phyloP scores from a whole-genome alignment of 2,329 filamentous ascomycete genomes.

The Blastomyces percursus region DNA sequence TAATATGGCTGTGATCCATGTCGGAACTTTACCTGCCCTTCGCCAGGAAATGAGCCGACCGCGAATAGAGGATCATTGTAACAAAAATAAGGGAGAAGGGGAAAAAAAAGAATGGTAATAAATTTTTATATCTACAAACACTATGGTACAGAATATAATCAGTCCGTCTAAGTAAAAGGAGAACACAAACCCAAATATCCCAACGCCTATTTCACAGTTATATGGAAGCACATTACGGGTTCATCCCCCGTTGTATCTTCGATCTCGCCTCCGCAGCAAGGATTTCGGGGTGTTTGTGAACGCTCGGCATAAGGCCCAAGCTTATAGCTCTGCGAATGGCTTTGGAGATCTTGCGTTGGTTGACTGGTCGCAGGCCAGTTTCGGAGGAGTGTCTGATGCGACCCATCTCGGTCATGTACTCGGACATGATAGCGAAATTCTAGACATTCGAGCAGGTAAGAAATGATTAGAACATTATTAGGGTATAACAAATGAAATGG shows the following conservation, averaged over 20 bases:
- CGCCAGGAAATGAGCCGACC: neutral
- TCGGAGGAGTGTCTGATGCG: slow-evolving; percentile 66
- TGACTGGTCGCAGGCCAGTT: slow-evolving; percentile 74
- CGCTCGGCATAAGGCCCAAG: slow-evolving; percentile 81
- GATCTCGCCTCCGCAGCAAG: slow-evolving; percentile 29
- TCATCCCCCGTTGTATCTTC: slow-evolving; percentile 4
- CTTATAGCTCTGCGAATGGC: slow-evolving; percentile 82
- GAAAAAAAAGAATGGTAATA: neutral
- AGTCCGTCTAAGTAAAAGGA: neutral
- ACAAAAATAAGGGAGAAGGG: neutral
- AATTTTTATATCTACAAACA: slow-evolving; percentile 4
- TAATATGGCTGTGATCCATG: neutral
- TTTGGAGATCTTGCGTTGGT: slow-evolving; percentile 88
- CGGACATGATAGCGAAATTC: slow-evolving; percentile 88
- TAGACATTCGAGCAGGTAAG: slow-evolving; percentile 28
- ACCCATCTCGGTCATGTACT: slow-evolving; percentile 76
- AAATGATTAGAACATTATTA: neutral
- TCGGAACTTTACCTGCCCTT: neutral
- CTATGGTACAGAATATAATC: slow-evolving; percentile 1
- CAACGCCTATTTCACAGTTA: neutral
- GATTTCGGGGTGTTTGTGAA: slow-evolving; percentile 79
- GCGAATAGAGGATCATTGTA: neutral
- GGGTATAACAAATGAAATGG: slow-evolving; percentile 8
- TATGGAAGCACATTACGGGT: neutral
- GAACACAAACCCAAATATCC: neutral